Evolutionary conservation across 31 red algal species (phyloP), one percentile per base, ranked within the genome.

Genomic region (Odonthalia washingtoniensis): DNA sequence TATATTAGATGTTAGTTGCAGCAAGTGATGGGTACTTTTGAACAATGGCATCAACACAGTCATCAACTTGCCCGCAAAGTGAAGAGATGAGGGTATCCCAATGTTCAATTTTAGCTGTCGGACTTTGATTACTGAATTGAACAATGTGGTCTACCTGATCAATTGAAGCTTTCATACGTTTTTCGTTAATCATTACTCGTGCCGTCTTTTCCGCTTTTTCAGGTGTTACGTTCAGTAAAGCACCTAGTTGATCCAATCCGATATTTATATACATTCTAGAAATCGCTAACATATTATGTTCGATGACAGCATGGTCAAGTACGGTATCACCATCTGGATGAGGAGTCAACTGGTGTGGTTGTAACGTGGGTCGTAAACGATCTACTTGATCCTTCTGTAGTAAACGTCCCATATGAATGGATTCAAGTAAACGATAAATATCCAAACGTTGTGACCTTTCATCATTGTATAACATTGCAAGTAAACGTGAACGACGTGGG

Each of bases 81-180:
- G 74, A 76, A 5, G 83, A 78, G 18, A 95, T 91, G 35, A 88
- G 88, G 12, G 72, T 78, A 49, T 95, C 93, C 93, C 93, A 95
- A n/a, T 84, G 78, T 62, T 91, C 88, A 40, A 95, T 85, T 39
- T 82, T 62, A 43, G 83, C 68, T 70, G 78, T 88, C 27, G 75
- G 65, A 1, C 65, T 68, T 57, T 36, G 45, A 57, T 33, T 40
- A 14, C 41, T 60, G 81, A 97, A 97, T 70, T 94, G 79, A 14
- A 97, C 24, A 5, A 90, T 70, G 18, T 91, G 87, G 70, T 97
- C 89, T 9, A 97, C 95, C 40, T 97, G 95, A 67, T 97, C 95
- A 66, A 97, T 93, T 16, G 74, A 66, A 3, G 91, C 95, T 34
- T 79, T 90, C 89, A 97, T 86, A 31, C 95, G 90, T 16, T 87